Conservation (phyloP, 2,329 filamentous ascomycete genomes). For the Cercospora zeina region DNA sequence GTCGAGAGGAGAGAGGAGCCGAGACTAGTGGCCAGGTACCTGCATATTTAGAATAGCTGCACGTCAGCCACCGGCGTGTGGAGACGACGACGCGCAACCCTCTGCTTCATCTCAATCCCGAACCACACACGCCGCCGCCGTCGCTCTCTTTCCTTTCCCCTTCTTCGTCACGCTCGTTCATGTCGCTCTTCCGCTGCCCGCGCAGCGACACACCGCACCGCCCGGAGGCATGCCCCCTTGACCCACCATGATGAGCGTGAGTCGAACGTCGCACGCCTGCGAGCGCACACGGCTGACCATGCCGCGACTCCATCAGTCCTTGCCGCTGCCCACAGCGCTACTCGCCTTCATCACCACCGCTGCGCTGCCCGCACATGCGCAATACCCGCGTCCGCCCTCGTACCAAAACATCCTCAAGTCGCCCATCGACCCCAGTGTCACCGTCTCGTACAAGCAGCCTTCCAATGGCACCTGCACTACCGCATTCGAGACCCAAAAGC, state of each 20-base stretch:
- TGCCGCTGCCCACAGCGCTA: constrained; percentile 34
- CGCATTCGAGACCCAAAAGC: constrained; percentile 63
- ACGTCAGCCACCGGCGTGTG: constrained; percentile 4
- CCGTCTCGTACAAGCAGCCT: constrained; percentile 66
- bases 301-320: constrained; percentile 18
- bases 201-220: background rate
- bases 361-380: constrained; percentile 35
- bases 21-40: background rate
- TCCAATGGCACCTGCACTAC: constrained; percentile 64
- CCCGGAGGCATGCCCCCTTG: background rate
- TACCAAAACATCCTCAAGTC: constrained; percentile 59
- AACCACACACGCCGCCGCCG: background rate
- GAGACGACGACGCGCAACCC: constrained; percentile 14
- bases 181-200: background rate
- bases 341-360: constrained; percentile 31
- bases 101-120: background rate
- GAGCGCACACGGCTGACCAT: constrained; percentile 2
- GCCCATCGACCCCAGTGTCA: constrained; percentile 63
- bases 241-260: background rate
- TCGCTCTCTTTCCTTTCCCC: background rate
- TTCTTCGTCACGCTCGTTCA: constrained; percentile 5
- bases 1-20: background rate
- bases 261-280: background rate
- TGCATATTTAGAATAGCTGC: constrained; percentile 9
- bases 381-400: constrained; percentile 43